Percentiles rank a stretch among this genome's conserved stretches.
These are phyloP conservation scores for Euryodendron excelsum DNA, from an alignment of 148 eudicot genomes.

Conservation along the genomic window DNA sequence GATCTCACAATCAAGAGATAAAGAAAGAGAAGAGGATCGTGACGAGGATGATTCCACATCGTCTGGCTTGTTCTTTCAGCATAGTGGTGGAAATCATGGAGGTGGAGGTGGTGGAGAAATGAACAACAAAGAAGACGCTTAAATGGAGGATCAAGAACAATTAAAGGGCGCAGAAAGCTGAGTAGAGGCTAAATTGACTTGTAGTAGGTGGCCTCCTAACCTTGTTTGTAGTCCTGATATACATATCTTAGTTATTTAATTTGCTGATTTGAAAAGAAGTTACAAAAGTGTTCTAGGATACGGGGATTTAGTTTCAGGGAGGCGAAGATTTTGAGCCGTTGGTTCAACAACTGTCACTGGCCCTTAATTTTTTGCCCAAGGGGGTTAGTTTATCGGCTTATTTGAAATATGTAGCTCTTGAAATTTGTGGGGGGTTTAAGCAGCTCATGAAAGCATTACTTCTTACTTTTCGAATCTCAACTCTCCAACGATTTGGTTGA, in stretches of 20 bases:
- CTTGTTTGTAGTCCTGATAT: not conserved
- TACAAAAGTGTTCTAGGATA: not conserved
- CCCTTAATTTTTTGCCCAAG: not conserved
- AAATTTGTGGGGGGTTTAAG: too few relatives aligned
- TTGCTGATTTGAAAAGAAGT: constrained; percentile 2
- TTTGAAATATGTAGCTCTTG: too few relatives aligned
- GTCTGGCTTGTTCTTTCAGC: constrained; percentile 48
- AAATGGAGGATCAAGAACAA: too few relatives aligned
- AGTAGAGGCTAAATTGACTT: too few relatives aligned
- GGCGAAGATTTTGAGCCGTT: too few relatives aligned
- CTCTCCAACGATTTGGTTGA: too few relatives aligned
- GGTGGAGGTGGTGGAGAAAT: constrained; percentile 42
- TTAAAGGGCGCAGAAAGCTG: too few relatives aligned
- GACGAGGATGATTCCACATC: constrained; percentile 48
- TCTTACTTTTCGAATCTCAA: too few relatives aligned
- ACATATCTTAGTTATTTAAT: not conserved
- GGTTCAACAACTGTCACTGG: not conserved
- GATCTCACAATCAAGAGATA: constrained; percentile 30
- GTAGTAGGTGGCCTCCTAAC: too few relatives aligned
- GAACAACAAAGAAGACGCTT: constrained; percentile 42
- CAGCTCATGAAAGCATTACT: too few relatives aligned
- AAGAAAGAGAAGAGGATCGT: constrained; percentile 53
- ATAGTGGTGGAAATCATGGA: constrained; percentile 33
- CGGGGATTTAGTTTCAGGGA: too few relatives aligned
- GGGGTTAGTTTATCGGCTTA: not conserved